Base-by-base conservation (phyloP, 2,329 filamentous ascomycete species). In the Calonectria pseudoreteaudii region DNA sequence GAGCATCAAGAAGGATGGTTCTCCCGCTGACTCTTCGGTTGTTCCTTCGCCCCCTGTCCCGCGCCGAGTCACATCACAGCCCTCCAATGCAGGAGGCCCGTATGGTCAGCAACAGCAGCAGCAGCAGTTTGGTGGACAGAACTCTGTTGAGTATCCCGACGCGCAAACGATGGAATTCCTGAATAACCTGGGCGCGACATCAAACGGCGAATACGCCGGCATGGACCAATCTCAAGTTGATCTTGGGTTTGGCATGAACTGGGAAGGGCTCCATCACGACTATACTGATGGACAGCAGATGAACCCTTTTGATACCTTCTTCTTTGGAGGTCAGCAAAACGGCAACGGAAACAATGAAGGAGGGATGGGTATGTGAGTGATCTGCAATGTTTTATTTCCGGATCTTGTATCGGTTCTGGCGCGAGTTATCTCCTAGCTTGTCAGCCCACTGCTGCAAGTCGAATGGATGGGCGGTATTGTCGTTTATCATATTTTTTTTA, bases 301-400 rank as follows among this genome's bases (percentile, higher is more conserved):
- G 80, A 90, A 94, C 72, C 89, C 93, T 0, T 94, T 95, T 83
- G 93, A 94, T 80, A 91, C 91, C 0, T 94, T 94, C 81, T 94
- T 94, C 85, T 94, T 94, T 81, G 92, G 92, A 1, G 89, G 89
- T 0, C 88, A 89, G 76, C 82, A 83, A 67, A 79, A 79, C 20
- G 83, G 85, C 14, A 79, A 76, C 30, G 77, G 79, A 11, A 77
- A 75, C 64, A 77, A 79, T 52, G 75, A 76, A 0, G 75, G 75
- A 20, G 81, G 82, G 8, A 80, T 79, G 36, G 82, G 82, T 16
- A 80, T 81, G 77, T 81, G 70, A 75, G 52, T 67, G 41, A 66
- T 50, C 58, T 26, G 38, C 34, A 47, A 36, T 71, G 58, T 65
- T 71, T 56, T 41, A 28, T 34, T 38, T 58, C n/a, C 74, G 23